Percentiles rank a stretch among this genome's conserved stretches.
Evolutionary conservation across 225 moss, liverwort and hornwort species (phyloP).

Genomic region (Polytrichum formosum): DNA sequence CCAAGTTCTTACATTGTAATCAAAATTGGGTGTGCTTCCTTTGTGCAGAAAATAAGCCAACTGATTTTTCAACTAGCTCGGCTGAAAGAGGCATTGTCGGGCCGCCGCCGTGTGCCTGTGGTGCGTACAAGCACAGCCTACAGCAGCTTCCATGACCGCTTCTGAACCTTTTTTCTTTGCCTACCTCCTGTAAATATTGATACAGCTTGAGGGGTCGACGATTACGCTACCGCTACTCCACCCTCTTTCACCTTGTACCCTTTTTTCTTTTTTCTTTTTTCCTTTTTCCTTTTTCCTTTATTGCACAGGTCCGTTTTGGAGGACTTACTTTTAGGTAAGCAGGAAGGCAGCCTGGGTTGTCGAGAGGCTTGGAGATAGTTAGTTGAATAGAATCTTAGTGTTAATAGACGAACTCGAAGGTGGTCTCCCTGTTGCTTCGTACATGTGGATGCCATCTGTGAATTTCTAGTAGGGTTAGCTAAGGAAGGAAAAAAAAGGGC

Average conservation of each 20-base stretch:
- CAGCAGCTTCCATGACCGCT: slow-evolving; percentile 46
- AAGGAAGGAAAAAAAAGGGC: neutral
- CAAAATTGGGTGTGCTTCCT: too few species aligned
- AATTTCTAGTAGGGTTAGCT: neutral
- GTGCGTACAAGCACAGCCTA: slow-evolving; percentile 61
- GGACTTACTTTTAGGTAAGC: neutral
- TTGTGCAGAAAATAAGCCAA: slow-evolving; percentile 86
- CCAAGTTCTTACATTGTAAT: too few species aligned
- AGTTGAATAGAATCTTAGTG: neutral
- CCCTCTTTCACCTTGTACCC: slow-evolving; percentile 1
- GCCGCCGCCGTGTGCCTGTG: slow-evolving; percentile 88
- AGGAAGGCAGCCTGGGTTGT: slow-evolving; percentile 8
- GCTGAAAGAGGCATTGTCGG: slow-evolving; percentile 84
- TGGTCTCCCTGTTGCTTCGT: neutral
- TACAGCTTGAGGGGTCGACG: neutral
- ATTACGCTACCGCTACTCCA: neutral
- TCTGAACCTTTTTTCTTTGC: slow-evolving; percentile 21
- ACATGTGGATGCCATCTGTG: slow-evolving; percentile 3
- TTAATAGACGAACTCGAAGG: neutral
- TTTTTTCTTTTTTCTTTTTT: neutral
- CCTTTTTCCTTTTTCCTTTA: too few species aligned
- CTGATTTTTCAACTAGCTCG: slow-evolving; percentile 85
- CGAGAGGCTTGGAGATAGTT: neutral
- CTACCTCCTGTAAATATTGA: neutral
- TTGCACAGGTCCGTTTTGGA: too few species aligned